These are phyloP conservation scores for Rhododendron vialii DNA, from an alignment of 148 eudicot genomes.

Conservation along the genomic window DNA sequence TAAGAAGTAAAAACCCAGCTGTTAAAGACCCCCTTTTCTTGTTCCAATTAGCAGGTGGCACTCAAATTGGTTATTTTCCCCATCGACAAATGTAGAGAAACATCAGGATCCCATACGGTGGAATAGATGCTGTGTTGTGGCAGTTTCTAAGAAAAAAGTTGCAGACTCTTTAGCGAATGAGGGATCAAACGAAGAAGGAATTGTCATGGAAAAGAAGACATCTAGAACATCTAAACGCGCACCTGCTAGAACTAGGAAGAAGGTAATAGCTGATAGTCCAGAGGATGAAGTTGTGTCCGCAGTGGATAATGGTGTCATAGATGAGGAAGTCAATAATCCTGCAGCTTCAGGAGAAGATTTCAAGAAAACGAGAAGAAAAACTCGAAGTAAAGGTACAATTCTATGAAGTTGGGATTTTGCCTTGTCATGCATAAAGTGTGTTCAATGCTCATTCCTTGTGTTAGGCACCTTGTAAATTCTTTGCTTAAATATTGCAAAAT, in stretches of 20 bases:
- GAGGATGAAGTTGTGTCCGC: conserved; percentile 29
- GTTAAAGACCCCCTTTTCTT: conserved; percentile 4
- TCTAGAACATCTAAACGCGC: conserved; percentile 31
- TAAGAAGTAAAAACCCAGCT: background rate
- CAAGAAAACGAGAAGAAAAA: conserved; percentile 49
- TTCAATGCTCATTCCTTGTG: background rate
- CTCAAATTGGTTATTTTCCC: conserved; percentile 32
- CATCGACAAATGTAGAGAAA: conserved; percentile 34
- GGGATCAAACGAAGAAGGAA: conserved; percentile 34
- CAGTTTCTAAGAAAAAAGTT: conserved; percentile 40
- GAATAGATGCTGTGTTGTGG: conserved; percentile 36
- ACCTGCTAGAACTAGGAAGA: conserved; percentile 43
- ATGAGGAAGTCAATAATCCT: conserved; percentile 26
- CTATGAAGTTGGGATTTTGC: background rate
- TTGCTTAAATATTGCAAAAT: background rate
- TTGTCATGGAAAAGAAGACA: conserved; percentile 31
- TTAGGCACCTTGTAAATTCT: background rate
- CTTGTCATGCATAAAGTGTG: background rate
- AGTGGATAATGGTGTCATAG: conserved; percentile 19
- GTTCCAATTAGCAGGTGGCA: conserved; percentile 51
- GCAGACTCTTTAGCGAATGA: conserved; percentile 23
- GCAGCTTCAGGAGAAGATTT: conserved; percentile 21
- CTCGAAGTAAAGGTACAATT: conserved; percentile 57
- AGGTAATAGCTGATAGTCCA: conserved; percentile 26
- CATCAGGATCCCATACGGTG: conserved; percentile 31